A percentile compares a stretch with the other conserved stretches of the same genome.
Conservation (phyloP, 2,329 filamentous ascomycete genomes). For the Fusarium compactum region DNA sequence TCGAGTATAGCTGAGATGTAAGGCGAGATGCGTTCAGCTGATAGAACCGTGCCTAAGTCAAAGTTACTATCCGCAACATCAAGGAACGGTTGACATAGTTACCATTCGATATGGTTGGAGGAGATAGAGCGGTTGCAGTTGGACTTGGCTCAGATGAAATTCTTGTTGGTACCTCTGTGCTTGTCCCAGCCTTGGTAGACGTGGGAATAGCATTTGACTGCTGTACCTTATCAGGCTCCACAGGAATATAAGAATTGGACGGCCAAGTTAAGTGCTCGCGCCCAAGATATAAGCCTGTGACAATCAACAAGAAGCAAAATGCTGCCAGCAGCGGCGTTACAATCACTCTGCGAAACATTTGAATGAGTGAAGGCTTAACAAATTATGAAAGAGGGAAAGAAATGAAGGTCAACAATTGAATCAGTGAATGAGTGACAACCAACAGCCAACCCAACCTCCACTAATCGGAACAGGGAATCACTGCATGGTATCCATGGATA, state of each 20-base stretch:
- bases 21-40: slow-evolving; percentile 29
- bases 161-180: not conserved
- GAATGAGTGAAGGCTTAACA: not conserved
- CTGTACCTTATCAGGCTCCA: not conserved
- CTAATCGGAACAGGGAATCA: not conserved
- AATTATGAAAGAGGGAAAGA: not conserved
- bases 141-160: not conserved
- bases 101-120: slow-evolving; percentile 24
- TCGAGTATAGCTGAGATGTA: slow-evolving; percentile 50
- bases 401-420: not conserved
- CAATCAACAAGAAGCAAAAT: slow-evolving; percentile 31
- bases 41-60: slow-evolving; percentile 48
- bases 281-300: slow-evolving; percentile 37
- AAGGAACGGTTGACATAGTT: not conserved
- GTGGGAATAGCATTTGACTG: not conserved
- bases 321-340: slow-evolving; percentile 25
- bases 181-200: not conserved
- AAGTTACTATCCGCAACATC: not conserved
- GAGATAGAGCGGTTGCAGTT: not conserved
- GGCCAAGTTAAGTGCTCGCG: slow-evolving; percentile 27
- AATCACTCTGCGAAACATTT: slow-evolving; percentile 32
- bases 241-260: slow-evolving; percentile 12
- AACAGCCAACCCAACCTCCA: slow-evolving; percentile 4
- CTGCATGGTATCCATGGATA: not conserved
- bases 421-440: not conserved